Evolutionary conservation across 345 rosid species (phyloP).

Genomic region (Nasturtium officinale): DNA sequence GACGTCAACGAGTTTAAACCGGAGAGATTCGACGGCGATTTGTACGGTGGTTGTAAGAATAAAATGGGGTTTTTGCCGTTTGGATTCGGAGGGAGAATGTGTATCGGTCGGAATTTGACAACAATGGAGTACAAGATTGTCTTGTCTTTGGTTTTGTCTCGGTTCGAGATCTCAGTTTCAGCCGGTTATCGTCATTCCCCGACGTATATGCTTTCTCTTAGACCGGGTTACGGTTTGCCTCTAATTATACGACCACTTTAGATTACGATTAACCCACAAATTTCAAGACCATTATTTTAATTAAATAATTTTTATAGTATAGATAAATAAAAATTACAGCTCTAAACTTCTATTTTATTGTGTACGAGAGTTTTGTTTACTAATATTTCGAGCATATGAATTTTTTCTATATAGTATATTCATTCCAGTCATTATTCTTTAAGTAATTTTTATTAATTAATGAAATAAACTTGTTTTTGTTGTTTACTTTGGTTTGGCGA

Average conservation of each 20-base stretch:
- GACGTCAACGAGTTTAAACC: conserved; percentile 78
- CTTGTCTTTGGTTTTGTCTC: conserved; percentile 61
- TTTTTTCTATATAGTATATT: background rate
- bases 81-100: conserved; percentile 97
- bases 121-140: conserved; percentile 80
- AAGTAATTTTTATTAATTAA: background rate
- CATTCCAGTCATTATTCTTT: background rate
- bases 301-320: no score
- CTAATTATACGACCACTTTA: conserved; percentile 60
- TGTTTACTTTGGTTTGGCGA: background rate
- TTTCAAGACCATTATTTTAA: background rate
- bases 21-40: conserved; percentile 68
- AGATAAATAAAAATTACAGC: background rate
- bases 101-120: conserved; percentile 73
- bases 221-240: conserved; percentile 76
- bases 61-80: conserved; percentile 95
- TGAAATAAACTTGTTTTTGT: background rate
- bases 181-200: conserved; percentile 74
- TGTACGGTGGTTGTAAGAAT: conserved; percentile 77
- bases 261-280: background rate
- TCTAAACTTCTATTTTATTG: background rate
- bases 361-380: background rate
- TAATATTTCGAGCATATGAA: background rate
- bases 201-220: conserved; percentile 63
- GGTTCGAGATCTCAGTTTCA: conserved; percentile 68